These are phyloP conservation scores for Ustilaginoidea virens DNA, from an alignment of 2,329 filamentous ascomycete genomes.

Conservation along the genomic window DNA sequence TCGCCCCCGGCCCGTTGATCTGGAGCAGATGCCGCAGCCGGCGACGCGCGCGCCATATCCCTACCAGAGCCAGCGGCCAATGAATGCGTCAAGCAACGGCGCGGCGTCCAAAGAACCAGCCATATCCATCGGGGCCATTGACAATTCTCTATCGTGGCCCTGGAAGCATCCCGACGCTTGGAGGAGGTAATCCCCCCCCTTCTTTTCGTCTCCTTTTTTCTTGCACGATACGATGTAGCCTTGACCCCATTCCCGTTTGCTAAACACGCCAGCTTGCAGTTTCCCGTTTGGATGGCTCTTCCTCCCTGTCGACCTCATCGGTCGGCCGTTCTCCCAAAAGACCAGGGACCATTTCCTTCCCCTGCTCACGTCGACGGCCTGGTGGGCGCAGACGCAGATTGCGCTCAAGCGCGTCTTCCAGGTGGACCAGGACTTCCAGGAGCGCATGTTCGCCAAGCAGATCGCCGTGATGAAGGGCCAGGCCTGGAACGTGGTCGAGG, in stretches of 20 bases:
- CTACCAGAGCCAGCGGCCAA: conserved; percentile 68
- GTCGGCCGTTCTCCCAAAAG: conserved; percentile 86
- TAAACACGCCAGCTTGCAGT: conserved; percentile 27
- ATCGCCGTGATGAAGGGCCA: conserved; percentile 99
- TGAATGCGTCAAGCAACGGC: conserved; percentile 52
- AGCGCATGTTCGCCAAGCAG: conserved; percentile 97
- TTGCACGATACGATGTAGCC: background rate
- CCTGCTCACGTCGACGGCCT: conserved; percentile 80
- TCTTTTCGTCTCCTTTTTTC: background rate
- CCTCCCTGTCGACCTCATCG: conserved; percentile 88
- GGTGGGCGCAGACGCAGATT: conserved; percentile 92
- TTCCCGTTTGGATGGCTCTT: conserved; percentile 99
- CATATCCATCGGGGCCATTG: conserved; percentile 80
- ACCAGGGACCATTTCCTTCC: conserved; percentile 94
- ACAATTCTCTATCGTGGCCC: conserved; percentile 95
- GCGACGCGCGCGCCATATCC: conserved; percentile 38
- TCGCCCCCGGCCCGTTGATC: conserved; percentile 46
- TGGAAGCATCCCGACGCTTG: conserved; percentile 97
- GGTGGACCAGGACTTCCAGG: conserved; percentile 89
- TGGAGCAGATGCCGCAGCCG: conserved; percentile 25
- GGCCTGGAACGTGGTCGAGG: conserved; percentile 98
- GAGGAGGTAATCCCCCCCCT: conserved; percentile 29
- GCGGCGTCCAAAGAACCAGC: conserved; percentile 33
- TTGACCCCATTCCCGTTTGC: no score
- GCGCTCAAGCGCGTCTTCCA: conserved; percentile 78